These are phyloP conservation scores for Nicotiana sylvestris DNA, from an alignment of 257 asterid genomes.

Conservation along the genomic window DNA sequence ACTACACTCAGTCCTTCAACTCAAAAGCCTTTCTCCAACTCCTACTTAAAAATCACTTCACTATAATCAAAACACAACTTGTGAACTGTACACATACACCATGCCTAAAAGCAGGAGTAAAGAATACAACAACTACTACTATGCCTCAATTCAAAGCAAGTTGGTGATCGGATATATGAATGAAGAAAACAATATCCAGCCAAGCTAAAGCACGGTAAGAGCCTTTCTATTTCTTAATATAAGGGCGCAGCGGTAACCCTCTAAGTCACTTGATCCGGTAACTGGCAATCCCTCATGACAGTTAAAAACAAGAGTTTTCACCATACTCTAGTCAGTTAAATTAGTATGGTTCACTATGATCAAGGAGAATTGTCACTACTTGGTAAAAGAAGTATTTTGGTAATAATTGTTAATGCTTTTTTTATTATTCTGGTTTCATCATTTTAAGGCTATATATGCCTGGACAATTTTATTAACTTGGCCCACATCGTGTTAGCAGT, in stretches of 20 bases:
- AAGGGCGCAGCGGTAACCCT: neutral
- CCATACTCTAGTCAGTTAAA: neutral
- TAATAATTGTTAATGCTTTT: neutral
- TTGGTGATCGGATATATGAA: neutral
- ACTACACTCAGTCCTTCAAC: neutral
- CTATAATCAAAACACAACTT: neutral
- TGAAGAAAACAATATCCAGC: neutral
- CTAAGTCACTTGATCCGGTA: neutral
- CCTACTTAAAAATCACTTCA: neutral
- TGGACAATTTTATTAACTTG: neutral
- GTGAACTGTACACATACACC: neutral
- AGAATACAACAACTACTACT: too few relatives aligned
- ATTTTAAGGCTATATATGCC: neutral
- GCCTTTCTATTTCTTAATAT: neutral
- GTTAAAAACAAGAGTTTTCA: neutral
- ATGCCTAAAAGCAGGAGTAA: neutral
- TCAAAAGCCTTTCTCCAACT: neutral
- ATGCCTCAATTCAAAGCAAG: neutral
- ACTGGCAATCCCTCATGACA: neutral
- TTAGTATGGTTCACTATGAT: neutral
- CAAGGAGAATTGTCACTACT: neutral
- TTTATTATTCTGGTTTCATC: neutral
- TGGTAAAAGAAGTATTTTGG: neutral
- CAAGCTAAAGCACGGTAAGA: neutral
- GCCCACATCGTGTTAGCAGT: too few relatives aligned